Percentiles rank a stretch among this genome's conserved stretches.
Conservation (phyloP, 495 filamentous ascomycete species). For the Daldinia loculata region DNA sequence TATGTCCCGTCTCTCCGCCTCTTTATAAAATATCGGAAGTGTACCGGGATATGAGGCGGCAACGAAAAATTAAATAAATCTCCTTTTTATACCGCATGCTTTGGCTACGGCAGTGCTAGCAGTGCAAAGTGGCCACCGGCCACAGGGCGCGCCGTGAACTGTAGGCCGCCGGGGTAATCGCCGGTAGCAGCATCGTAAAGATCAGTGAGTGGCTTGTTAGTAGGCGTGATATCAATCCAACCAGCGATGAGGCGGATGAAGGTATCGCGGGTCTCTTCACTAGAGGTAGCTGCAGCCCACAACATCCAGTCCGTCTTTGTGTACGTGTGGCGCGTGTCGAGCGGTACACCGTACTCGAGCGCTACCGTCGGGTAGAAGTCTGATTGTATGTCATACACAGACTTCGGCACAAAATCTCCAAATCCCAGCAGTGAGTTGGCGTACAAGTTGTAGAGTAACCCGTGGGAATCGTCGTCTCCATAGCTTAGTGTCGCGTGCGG, state of each 20-base stretch:
- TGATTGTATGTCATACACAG: conserved; percentile 81
- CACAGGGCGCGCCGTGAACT: conserved; percentile 82
- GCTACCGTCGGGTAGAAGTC: conserved; percentile 80
- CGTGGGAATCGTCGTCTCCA: conserved; percentile 52
- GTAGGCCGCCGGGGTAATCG: conserved; percentile 64
- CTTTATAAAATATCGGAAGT: neutral
- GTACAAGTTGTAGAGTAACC: conserved; percentile 90
- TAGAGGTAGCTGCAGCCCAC: conserved; percentile 79
- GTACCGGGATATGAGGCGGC: neutral
- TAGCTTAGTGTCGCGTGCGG: conserved; percentile 79
- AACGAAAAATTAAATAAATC: neutral
- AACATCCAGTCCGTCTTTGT: conserved; percentile 92
- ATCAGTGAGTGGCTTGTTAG: conserved; percentile 78
- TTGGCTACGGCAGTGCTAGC: conserved; percentile 63
- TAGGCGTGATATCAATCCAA: conserved; percentile 81
- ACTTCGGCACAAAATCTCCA: conserved; percentile 66
- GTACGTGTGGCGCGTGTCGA: conserved; percentile 85
- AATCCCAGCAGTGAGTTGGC: conserved; percentile 79
- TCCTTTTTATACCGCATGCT: neutral
- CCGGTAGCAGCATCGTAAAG: conserved; percentile 76
- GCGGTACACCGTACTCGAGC: conserved; percentile 78
- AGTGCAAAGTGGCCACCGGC: conserved; percentile 84
- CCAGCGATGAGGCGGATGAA: conserved; percentile 75
- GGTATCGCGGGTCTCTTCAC: conserved; percentile 63
- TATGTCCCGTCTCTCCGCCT: neutral